Conservation (phyloP, 768 basidiomycete genomes). For the Amanita muscaria region DNA sequence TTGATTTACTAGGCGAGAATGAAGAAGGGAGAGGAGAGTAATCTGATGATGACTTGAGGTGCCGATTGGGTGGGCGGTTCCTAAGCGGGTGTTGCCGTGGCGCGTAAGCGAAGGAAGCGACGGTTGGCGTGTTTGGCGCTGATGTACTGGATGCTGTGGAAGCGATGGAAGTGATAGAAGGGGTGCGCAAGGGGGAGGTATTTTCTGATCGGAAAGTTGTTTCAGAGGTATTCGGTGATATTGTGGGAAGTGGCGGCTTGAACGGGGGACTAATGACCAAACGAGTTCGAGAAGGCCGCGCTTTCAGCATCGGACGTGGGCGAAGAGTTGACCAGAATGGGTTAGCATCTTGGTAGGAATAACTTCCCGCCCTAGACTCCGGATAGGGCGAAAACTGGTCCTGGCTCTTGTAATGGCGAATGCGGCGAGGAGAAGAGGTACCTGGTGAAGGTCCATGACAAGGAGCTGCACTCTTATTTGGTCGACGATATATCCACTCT, state of each 20-base stretch:
- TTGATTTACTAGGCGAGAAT: slow-evolving; percentile 44
- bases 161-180: slow-evolving; percentile 21
- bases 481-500: slow-evolving; percentile 42
- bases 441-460: slow-evolving; percentile 15
- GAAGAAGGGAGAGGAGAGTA: slow-evolving; percentile 19
- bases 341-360: not conserved
- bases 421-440: slow-evolving; percentile 11
- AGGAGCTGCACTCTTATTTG: slow-evolving; percentile 24
- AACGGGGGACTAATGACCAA: slow-evolving; percentile 14
- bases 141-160: slow-evolving; percentile 22
- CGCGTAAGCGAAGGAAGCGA: slow-evolving; percentile 17
- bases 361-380: not conserved
- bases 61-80: too few relatives aligned
- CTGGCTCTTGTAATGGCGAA: too few relatives aligned
- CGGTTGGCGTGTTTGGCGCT: slow-evolving; percentile 22
- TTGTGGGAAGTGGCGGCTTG: slow-evolving; percentile 6
- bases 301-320: slow-evolving; percentile 26
- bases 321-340: slow-evolving; percentile 33
- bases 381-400: too few relatives aligned
- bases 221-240: slow-evolving; percentile 8
- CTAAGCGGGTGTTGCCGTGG: too few relatives aligned
- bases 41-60: slow-evolving; percentile 9
- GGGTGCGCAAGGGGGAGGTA: slow-evolving; percentile 16
- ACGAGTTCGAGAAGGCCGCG: slow-evolving; percentile 25
- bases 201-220: slow-evolving; percentile 10